A percentile compares a stretch with the other conserved stretches of the same genome.
Evolutionary conservation across 306 rosid genomes (phyloP).

Genomic region (Quercus ilex): DNA sequence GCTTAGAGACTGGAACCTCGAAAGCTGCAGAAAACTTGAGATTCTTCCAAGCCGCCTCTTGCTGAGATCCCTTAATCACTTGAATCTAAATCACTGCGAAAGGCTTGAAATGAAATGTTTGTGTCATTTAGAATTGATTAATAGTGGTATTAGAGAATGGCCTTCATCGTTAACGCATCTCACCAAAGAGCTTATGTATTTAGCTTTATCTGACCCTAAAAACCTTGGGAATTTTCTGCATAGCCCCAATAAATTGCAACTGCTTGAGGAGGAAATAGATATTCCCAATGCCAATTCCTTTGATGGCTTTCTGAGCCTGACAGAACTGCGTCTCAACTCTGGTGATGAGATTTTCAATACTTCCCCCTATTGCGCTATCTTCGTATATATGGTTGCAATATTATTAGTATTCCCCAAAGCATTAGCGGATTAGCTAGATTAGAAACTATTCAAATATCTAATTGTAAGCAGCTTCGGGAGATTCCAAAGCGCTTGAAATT

Average conservation of each 20-base stretch:
- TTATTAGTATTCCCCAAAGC: neutral
- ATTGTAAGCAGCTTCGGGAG: neutral
- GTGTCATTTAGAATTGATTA: too few relatives aligned
- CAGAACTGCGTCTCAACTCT: rapidly evolving
- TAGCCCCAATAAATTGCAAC: too few relatives aligned
- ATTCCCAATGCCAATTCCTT: too few relatives aligned
- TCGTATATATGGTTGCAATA: neutral
- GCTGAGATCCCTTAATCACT: too few relatives aligned
- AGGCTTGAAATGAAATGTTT: too few relatives aligned
- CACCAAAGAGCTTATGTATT: neutral
- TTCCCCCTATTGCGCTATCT: neutral
- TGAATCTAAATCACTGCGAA: too few relatives aligned
- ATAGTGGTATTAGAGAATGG: too few relatives aligned
- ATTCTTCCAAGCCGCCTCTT: too few relatives aligned
- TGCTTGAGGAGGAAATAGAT: too few relatives aligned
- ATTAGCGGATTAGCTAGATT: neutral
- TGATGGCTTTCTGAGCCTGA: neutral
- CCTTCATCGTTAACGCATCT: neutral
- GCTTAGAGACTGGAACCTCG: too few relatives aligned
- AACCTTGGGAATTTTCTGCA: neutral
- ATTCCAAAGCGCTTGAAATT: too few relatives aligned
- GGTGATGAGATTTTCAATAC: neutral
- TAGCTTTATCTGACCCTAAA: neutral
- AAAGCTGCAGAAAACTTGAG: too few relatives aligned
- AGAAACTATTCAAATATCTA: rapidly evolving